Percentiles rank a stretch among this genome's conserved stretches.
phyloP scores from a whole-genome alignment of 2,329 filamentous ascomycete genomes.

The Talaromyces atroroseus region DNA sequence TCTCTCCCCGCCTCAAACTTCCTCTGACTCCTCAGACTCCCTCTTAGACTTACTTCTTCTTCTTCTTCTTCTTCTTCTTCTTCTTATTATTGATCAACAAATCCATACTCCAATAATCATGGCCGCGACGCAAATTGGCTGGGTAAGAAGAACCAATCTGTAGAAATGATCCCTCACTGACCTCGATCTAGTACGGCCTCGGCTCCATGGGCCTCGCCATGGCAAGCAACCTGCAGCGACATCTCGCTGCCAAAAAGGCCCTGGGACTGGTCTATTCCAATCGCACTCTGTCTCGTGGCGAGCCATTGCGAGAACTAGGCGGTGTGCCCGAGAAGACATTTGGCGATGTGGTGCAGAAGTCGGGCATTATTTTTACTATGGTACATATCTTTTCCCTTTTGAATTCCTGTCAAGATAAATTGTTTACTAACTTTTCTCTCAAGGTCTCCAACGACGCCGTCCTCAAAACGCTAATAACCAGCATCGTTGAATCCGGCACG shows the following conservation, averaged over 20 bases:
- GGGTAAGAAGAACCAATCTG: slow-evolving; percentile 22
- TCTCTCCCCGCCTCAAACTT: too few species aligned
- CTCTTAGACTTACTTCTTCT: too few species aligned
- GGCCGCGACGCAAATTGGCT: slow-evolving; percentile 26
- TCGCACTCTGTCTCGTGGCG: slow-evolving; percentile 37
- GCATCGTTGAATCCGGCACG: slow-evolving; percentile 21
- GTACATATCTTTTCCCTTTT: not conserved
- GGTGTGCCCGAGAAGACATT: slow-evolving; percentile 29
- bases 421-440: slow-evolving; percentile 1
- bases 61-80: too few species aligned
- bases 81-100: too few species aligned
- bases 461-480: slow-evolving; percentile 26
- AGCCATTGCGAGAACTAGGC: slow-evolving; percentile 31
- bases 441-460: slow-evolving; percentile 40
- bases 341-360: slow-evolving; percentile 30
- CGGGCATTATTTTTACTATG: slow-evolving; percentile 33
- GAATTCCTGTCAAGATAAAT: too few species aligned
- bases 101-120: too few species aligned
- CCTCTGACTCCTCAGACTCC: too few species aligned
- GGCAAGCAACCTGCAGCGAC: slow-evolving; percentile 40
- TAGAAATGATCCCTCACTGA: slow-evolving; percentile 1
- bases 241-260: slow-evolving; percentile 29
- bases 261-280: slow-evolving; percentile 35
- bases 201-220: slow-evolving; percentile 44
- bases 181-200: slow-evolving; percentile 32